These are phyloP conservation scores for Corinectria fuckeliana DNA, from an alignment of 2,329 filamentous ascomycete genomes.

Conservation along the genomic window DNA sequence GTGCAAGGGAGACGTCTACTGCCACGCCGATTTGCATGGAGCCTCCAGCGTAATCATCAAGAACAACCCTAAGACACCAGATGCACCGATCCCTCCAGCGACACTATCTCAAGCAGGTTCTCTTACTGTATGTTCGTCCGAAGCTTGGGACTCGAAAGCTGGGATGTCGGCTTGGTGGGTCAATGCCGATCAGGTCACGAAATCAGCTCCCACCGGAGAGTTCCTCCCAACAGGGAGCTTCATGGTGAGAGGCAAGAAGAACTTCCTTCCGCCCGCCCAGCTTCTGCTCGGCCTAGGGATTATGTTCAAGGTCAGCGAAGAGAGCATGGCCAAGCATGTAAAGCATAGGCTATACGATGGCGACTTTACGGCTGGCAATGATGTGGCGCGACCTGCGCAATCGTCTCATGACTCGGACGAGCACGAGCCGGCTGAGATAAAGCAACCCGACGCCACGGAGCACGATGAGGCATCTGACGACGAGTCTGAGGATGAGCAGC, in stretches of 20 bases:
- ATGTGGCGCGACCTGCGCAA: conserved; percentile 24
- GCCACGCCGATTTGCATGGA: conserved; percentile 87
- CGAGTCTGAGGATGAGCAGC: conserved; percentile 43
- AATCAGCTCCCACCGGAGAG: conserved; percentile 80
- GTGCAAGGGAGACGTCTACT: conserved; percentile 88
- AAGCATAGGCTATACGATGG: conserved; percentile 62
- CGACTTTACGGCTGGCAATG: conserved; percentile 25
- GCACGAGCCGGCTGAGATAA: conserved; percentile 30
- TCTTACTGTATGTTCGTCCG: conserved; percentile 82
- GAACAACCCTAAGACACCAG: conserved; percentile 77
- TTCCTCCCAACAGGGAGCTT: conserved; percentile 82
- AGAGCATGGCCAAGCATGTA: conserved; percentile 80
- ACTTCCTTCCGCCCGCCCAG: conserved; percentile 86
- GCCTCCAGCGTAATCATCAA: conserved; percentile 89
- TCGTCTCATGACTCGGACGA: conserved; percentile 35
- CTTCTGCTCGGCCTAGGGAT: conserved; percentile 87
- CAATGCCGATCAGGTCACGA: conserved; percentile 86
- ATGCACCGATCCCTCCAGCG: conserved; percentile 88
- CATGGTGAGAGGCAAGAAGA: conserved; percentile 84
- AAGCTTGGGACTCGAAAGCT: conserved; percentile 95
- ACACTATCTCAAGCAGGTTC: conserved; percentile 91
- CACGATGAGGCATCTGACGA: conserved; percentile 42
- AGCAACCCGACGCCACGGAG: conserved; percentile 32
- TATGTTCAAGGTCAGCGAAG: conserved; percentile 87
- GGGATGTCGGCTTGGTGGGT: conserved; percentile 98